A percentile compares a stretch with the other conserved stretches of the same genome.
These are phyloP conservation scores for Lactarius akahatsu DNA, from an alignment of 768 basidiomycete species.

Conservation along the genomic window DNA sequence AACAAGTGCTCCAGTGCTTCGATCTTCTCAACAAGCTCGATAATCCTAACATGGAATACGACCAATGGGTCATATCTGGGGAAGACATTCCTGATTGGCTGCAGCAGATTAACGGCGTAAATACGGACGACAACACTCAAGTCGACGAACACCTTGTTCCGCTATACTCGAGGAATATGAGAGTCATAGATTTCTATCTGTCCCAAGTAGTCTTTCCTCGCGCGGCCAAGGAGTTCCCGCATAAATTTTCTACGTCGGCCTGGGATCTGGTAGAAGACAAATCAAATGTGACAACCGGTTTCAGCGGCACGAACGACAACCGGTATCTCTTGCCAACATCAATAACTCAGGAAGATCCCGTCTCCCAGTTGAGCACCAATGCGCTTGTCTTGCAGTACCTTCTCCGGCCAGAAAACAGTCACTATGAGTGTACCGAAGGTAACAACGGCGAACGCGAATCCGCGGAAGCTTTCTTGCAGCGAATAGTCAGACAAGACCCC, in stretches of 20 bases:
- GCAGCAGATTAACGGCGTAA: constrained; percentile 40
- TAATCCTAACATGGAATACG: constrained; percentile 44
- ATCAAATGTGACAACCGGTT: constrained; percentile 42
- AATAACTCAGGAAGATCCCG: constrained; percentile 39
- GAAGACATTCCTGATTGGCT: constrained; percentile 36
- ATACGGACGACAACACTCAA: constrained; percentile 42
- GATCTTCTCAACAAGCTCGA: constrained; percentile 41
- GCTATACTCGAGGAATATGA: constrained; percentile 39
- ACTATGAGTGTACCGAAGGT: constrained; percentile 27
- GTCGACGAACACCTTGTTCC: constrained; percentile 34
- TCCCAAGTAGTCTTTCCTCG: constrained; percentile 48
- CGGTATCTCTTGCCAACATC: constrained; percentile 38
- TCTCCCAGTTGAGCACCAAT: constrained; percentile 44
- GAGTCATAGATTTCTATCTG: constrained; percentile 48
- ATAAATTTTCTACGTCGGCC: constrained; percentile 47
- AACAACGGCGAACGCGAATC: constrained; percentile 8
- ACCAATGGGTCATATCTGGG: constrained; percentile 37
- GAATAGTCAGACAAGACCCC: constrained; percentile 38
- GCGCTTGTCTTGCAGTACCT: constrained; percentile 44
- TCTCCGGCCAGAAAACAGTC: constrained; percentile 44
- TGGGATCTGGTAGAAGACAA: constrained; percentile 52
- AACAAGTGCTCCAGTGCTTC: constrained; percentile 42
- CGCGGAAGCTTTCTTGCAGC: constrained; percentile 34
- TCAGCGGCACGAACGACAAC: constrained; percentile 57
- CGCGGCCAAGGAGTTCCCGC: constrained; percentile 48